Percentiles rank a stretch among this genome's conserved stretches.
phyloP scores from a whole-genome alignment of 108 stramenopile species.

The Cyclotella distinguenda region DNA sequence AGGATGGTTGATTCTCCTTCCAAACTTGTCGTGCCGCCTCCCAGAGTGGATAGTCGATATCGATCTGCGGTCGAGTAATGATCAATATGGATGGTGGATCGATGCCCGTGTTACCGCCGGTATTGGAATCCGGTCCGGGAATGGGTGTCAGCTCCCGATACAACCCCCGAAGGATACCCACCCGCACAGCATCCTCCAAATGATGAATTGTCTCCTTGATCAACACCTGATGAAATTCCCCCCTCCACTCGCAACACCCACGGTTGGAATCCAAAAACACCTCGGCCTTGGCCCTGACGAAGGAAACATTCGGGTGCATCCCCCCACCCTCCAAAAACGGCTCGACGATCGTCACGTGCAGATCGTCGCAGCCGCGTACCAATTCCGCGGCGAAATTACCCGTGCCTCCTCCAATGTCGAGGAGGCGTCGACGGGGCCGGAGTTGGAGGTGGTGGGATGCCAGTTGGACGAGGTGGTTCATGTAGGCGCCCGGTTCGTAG shows the following conservation, averaged over 20 bases:
- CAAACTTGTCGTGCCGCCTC: conserved; percentile 55
- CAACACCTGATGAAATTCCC: conserved; percentile 7
- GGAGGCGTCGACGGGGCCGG: conserved; percentile 6
- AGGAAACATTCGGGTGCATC: conserved; percentile 12
- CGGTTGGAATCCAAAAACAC: conserved; percentile 24
- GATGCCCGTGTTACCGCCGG: neutral
- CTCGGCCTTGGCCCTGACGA: conserved; percentile 63
- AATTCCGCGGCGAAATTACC: conserved; percentile 60
- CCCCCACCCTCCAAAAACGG: conserved; percentile 47
- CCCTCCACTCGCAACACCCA: neutral
- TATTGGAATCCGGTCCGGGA: neutral
- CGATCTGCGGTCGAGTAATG: conserved; percentile 60
- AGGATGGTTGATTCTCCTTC: conserved; percentile 59
- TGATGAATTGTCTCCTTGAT: conserved; percentile 16
- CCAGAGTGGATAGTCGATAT: conserved; percentile 78
- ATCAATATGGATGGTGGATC: conserved; percentile 45
- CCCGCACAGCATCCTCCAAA: conserved; percentile 2
- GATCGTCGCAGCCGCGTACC: neutral
- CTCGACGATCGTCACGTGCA: conserved; percentile 57
- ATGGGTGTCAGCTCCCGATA: neutral
- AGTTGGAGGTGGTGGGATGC: conserved; percentile 26
- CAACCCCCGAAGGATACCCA: conserved; percentile 18
- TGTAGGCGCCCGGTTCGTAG: conserved; percentile 60
- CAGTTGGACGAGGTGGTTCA: conserved; percentile 41
- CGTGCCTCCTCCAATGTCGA: conserved; percentile 76